Evolutionary conservation across 2,329 filamentous ascomycete species (phyloP).

Genomic region (Diaporthe amygdali): DNA sequence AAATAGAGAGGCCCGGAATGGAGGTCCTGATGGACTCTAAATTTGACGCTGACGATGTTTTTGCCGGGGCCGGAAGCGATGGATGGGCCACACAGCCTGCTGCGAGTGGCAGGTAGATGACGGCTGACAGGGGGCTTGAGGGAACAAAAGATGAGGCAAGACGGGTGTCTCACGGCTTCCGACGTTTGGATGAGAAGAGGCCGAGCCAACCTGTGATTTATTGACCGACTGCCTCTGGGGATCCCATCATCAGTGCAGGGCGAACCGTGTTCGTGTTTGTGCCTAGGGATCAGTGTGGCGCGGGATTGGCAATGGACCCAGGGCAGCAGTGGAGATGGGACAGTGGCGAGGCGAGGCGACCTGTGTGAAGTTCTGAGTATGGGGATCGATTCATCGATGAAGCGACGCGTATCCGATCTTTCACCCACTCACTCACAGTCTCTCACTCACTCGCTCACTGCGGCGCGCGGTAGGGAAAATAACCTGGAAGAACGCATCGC

Average conservation of each 20-base stretch:
- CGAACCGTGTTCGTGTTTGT: constrained; percentile 8
- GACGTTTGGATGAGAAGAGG: background rate
- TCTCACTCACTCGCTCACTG: background rate
- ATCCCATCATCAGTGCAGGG: constrained; percentile 15
- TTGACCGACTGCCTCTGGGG: background rate
- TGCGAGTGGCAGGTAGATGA: background rate
- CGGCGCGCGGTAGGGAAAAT: constrained; percentile 13
- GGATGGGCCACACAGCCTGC: background rate
- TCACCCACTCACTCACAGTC: background rate
- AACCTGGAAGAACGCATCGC: constrained; percentile 19
- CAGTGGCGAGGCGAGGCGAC: constrained; percentile 1
- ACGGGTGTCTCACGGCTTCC: background rate
- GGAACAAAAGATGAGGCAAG: background rate
- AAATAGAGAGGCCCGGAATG: background rate
- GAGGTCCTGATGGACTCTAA: background rate
- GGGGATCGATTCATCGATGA: background rate
- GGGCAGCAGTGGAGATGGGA: background rate
- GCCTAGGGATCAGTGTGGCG: background rate
- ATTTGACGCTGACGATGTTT: constrained; percentile 17
- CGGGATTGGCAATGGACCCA: background rate
- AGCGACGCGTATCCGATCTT: background rate
- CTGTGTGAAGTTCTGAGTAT: background rate
- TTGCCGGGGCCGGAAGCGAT: background rate
- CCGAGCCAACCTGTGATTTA: background rate
- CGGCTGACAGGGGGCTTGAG: background rate